Conservation (phyloP, 345 rosid genomes). For the Populus deltoides region DNA sequence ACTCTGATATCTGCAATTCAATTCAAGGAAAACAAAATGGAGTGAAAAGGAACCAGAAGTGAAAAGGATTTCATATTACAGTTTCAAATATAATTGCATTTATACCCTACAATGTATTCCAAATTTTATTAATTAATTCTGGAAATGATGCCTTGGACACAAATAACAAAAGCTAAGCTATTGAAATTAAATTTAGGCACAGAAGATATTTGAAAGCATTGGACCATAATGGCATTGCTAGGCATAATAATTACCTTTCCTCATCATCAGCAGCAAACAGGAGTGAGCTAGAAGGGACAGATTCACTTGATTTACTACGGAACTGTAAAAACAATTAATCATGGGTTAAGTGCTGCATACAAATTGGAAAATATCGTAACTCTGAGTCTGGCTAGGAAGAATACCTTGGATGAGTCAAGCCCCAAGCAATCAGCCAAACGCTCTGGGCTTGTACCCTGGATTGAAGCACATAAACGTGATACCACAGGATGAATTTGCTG, state of each 20-base stretch:
- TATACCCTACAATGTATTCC: not conserved
- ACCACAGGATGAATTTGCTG: constrained; percentile 99
- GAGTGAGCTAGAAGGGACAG: constrained; percentile 46
- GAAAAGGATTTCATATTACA: not conserved
- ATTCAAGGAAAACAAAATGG: not conserved
- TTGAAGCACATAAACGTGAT: constrained; percentile 88
- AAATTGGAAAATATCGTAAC: not conserved
- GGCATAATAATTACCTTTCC: constrained; percentile 59
- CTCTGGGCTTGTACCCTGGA: constrained; percentile 94
- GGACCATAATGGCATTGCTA: not conserved
- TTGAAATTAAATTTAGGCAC: not conserved
- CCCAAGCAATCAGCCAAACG: constrained; percentile 95
- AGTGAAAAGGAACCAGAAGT: not conserved
- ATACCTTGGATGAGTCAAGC: constrained; percentile 92
- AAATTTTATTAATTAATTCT: not conserved
- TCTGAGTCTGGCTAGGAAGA: constrained; percentile 5
- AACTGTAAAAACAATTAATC: constrained; percentile 44
- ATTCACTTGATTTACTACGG: constrained; percentile 56
- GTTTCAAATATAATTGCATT: not conserved
- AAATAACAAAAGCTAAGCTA: not conserved
- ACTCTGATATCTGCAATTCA: constrained; percentile 55
- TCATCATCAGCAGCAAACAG: constrained; percentile 62
- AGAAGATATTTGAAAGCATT: not conserved
- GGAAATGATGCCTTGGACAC: not conserved
- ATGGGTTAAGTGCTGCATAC: not conserved